phyloP scores from a whole-genome alignment of 2,329 filamentous ascomycete species.

The Neonectria faginata region DNA sequence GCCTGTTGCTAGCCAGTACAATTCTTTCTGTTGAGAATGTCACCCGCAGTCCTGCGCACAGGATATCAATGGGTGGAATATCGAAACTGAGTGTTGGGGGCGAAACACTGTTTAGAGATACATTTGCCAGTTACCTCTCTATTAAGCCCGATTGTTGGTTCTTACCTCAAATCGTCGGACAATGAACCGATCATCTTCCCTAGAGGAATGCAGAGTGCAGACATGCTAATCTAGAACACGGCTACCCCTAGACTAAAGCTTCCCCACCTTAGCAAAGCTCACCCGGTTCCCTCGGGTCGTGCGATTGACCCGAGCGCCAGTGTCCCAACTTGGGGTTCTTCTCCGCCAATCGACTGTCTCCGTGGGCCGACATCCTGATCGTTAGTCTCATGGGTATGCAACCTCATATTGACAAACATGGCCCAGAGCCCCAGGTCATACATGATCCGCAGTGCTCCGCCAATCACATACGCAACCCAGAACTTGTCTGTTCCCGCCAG shows the following conservation, averaged over 20 bases:
- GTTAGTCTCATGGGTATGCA: constrained; percentile 57
- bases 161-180: no score
- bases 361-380: neutral
- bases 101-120: no score
- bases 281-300: neutral
- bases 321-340: constrained; percentile 26
- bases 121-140: no score
- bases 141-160: no score
- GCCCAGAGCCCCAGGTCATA: constrained; percentile 71
- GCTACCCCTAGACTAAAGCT: no score
- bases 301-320: neutral
- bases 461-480: constrained; percentile 72
- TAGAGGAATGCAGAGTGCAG: no score
- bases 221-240: no score
- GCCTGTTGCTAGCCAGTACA: neutral
- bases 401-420: constrained; percentile 69
- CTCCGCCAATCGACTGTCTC: constrained; percentile 30
- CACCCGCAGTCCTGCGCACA: neutral
- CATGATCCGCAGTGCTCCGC: constrained; percentile 63
- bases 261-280: neutral
- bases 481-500: constrained; percentile 65
- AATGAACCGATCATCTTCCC: no score
- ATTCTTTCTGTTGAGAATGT: neutral
- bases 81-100: no score
- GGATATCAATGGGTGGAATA: neutral